Percentiles rank a stretch among this genome's conserved stretches.
Evolutionary conservation across 1,284 basidiomycete species (phyloP).

Genomic region (Irpex sp.): DNA sequence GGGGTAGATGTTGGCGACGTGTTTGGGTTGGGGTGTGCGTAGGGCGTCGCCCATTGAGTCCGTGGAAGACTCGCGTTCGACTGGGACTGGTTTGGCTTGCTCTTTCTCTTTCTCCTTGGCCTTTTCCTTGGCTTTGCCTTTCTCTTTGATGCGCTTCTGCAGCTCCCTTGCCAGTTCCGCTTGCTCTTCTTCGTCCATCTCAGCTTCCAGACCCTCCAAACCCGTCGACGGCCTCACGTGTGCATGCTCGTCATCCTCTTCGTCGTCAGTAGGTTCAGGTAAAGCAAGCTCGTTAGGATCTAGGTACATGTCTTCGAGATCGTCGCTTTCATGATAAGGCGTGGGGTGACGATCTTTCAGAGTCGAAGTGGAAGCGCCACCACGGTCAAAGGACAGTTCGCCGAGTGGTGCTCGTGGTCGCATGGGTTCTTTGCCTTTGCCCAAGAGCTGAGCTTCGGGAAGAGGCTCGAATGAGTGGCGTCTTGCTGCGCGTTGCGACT

Average conservation of each 20-base stretch:
- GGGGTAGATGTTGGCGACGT: conserved; percentile 11
- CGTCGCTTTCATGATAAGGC: conserved; percentile 12
- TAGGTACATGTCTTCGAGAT: conserved; percentile 14
- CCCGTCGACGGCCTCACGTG: background rate
- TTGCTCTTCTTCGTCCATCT: conserved; percentile 11
- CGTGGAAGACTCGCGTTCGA: background rate
- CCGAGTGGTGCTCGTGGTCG: conserved; percentile 9
- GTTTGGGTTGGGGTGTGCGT: conserved; percentile 9
- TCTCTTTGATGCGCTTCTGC: background rate
- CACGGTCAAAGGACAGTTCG: conserved; percentile 2
- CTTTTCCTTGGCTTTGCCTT: conserved; percentile 1
- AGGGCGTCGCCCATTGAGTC: background rate
- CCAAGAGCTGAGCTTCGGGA: background rate
- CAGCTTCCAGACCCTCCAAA: conserved; percentile 11
- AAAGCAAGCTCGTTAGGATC: conserved; percentile 1
- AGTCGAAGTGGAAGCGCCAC: background rate
- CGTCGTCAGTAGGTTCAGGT: conserved; percentile 3
- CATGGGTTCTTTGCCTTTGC: conserved; percentile 5
- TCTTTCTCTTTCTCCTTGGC: background rate
- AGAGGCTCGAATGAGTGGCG: background rate
- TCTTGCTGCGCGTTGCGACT: conserved; percentile 20
- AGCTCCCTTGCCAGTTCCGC: background rate
- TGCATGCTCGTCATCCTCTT: conserved; percentile 10
- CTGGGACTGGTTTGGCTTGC: no score
- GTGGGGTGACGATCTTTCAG: conserved; percentile 8